Conservation (phyloP, 1,284 basidiomycete genomes). For the Heterobasidion irregulare region DNA sequence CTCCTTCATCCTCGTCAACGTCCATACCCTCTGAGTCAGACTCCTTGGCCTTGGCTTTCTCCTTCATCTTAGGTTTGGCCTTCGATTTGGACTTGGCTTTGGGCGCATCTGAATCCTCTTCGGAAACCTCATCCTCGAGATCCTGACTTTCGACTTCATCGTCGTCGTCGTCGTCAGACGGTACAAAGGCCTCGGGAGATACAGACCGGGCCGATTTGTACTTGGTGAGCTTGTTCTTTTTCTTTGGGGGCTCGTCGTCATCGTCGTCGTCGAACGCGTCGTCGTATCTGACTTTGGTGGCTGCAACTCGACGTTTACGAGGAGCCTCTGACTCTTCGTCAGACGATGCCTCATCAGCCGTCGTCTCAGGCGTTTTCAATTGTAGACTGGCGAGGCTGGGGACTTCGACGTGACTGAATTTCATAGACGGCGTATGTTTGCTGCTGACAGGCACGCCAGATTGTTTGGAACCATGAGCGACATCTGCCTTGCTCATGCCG, state of each 20-base stretch:
- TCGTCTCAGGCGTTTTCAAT: slow-evolving; percentile 1
- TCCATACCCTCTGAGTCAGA: slow-evolving; percentile 42
- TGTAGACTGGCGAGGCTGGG: slow-evolving; percentile 1
- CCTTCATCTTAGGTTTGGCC: slow-evolving; percentile 19
- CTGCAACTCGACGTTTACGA: slow-evolving; percentile 8
- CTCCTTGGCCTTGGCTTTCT: slow-evolving; percentile 12
- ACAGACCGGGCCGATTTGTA: slow-evolving; percentile 5
- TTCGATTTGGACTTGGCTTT: slow-evolving; percentile 17
- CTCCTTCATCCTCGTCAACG: slow-evolving; percentile 32
- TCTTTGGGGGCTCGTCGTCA: slow-evolving; percentile 19
- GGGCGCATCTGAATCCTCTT: slow-evolving; percentile 21
- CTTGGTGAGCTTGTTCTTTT: slow-evolving; percentile 4
- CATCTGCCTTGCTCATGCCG: slow-evolving; percentile 34
- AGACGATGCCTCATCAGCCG: slow-evolving; percentile 2
- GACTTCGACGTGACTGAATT: slow-evolving; percentile 12
- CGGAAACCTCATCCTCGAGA: slow-evolving; percentile 9
- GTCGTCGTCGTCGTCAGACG: slow-evolving; percentile 11
- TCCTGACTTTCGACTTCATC: slow-evolving; percentile 6
- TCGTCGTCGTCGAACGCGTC: slow-evolving; percentile 22
- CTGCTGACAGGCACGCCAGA: background rate
- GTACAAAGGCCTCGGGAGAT: slow-evolving; percentile 9
- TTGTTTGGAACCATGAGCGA: background rate
- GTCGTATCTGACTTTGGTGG: slow-evolving; percentile 10
- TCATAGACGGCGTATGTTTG: slow-evolving; percentile 4
- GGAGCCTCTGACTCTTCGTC: slow-evolving; percentile 8